Evolutionary conservation across 2,329 filamentous ascomycete species (phyloP).

Genomic region (Dactylellina haptotyla): DNA sequence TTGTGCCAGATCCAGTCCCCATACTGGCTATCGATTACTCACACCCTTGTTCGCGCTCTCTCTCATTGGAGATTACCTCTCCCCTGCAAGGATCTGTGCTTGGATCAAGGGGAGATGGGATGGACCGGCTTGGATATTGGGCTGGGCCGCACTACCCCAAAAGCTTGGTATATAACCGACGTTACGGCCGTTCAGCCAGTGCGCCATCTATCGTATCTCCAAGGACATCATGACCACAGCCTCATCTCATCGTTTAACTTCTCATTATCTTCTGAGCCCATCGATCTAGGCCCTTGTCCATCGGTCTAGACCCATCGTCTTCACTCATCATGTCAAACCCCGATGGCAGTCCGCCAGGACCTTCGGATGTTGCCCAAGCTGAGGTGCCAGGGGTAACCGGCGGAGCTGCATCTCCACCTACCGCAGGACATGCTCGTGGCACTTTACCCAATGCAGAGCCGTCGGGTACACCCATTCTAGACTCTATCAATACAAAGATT

Average conservation of each 20-base stretch:
- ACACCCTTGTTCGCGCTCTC: not conserved
- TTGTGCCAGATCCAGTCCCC: not conserved
- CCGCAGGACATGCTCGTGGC: slow-evolving; percentile 27
- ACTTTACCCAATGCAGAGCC: slow-evolving; percentile 16
- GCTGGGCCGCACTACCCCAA: not conserved
- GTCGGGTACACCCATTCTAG: slow-evolving; percentile 21
- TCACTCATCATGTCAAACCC: slow-evolving; percentile 11
- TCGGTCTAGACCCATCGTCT: not conserved
- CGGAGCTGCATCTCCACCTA: slow-evolving; percentile 18
- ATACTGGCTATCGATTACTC: not conserved
- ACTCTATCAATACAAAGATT: slow-evolving; percentile 6
- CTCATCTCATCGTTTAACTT: not conserved
- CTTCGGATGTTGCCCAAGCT: slow-evolving; percentile 19
- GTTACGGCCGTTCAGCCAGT: not conserved
- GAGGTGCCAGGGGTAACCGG: slow-evolving; percentile 1
- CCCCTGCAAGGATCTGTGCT: too few species aligned
- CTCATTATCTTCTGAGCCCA: not conserved
- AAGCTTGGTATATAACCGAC: slow-evolving; percentile 5
- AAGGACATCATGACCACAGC: not conserved
- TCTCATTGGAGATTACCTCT: too few species aligned
- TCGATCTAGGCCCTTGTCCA: not conserved
- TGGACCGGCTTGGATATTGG: too few species aligned
- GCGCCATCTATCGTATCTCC: not conserved
- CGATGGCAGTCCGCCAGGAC: slow-evolving; percentile 11
- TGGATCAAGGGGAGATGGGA: not conserved